Percentiles rank a stretch among this genome's conserved stretches.
These are phyloP conservation scores for Penicillium arizonense DNA, from an alignment of 495 filamentous ascomycete species.

Conservation along the genomic window DNA sequence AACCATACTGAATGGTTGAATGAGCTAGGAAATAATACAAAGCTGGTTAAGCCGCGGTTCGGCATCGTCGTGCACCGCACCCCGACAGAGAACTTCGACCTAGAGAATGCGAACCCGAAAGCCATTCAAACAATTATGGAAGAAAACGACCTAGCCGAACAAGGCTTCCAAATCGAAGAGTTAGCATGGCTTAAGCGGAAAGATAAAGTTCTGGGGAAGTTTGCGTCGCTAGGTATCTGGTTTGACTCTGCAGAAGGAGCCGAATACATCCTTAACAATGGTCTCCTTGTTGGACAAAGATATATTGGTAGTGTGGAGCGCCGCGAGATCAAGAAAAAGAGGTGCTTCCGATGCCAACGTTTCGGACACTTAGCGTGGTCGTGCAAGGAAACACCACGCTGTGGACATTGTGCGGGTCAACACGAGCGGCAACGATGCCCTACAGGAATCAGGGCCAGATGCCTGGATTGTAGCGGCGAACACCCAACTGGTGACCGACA, in stretches of 20 bases:
- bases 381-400: conserved; percentile 25
- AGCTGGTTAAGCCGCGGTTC: conserved; percentile 19
- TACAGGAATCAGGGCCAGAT: conserved; percentile 15
- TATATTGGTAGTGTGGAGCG: conserved; percentile 18
- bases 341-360: conserved; percentile 22
- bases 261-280: conserved; percentile 17
- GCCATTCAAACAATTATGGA: conserved; percentile 20
- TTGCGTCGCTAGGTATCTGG: conserved; percentile 20
- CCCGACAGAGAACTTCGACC: conserved; percentile 21
- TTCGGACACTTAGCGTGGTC: conserved; percentile 29
- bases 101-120: conserved; percentile 7
- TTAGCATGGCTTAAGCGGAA: conserved; percentile 22
- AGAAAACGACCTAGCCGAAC: conserved; percentile 20
- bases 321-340: conserved; percentile 17
- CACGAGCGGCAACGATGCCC: conserved; percentile 18
- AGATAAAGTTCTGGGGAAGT: conserved; percentile 20
- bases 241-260: conserved; percentile 22
- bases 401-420: conserved; percentile 21
- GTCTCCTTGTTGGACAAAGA: conserved; percentile 17
- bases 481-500: conserved; percentile 17
- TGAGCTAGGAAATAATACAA: conserved; percentile 19
- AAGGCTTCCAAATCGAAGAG: conserved; percentile 21
- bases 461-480: conserved; percentile 20
- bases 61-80: conserved; percentile 20
- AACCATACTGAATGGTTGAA: conserved; percentile 5